A percentile compares a stretch with the other conserved stretches of the same genome.
These are phyloP conservation scores for Aureobasidium sp. DNA, from an alignment of 2,329 filamentous ascomycete species.

Conservation along the genomic window DNA sequence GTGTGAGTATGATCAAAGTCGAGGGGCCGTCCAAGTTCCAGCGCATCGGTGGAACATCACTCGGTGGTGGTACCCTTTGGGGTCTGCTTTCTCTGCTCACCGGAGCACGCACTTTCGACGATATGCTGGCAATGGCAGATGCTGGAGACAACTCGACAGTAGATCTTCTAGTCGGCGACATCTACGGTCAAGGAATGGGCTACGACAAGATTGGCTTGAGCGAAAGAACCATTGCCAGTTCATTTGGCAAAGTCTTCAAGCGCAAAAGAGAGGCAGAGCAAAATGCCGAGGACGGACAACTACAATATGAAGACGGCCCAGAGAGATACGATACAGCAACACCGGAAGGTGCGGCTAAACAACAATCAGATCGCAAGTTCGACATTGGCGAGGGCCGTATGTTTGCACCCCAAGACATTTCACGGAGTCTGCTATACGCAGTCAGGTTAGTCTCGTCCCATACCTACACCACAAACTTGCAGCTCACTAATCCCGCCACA, in stretches of 20 bases:
- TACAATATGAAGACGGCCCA: conserved; percentile 43
- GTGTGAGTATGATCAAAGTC: conserved; percentile 95
- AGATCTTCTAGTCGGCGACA: conserved; percentile 95
- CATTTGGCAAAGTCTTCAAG: conserved; percentile 93
- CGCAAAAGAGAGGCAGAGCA: conserved; percentile 80
- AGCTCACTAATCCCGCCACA: conserved; percentile 22
- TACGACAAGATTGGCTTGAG: conserved; percentile 96
- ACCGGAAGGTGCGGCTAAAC: conserved; percentile 19
- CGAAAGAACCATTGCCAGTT: conserved; percentile 89
- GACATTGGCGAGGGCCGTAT: conserved; percentile 38
- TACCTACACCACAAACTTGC: background rate
- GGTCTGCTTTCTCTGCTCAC: conserved; percentile 86
- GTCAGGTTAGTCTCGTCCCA: conserved; percentile 48
- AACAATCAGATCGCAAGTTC: conserved; percentile 28
- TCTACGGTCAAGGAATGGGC: conserved; percentile 93
- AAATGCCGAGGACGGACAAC: conserved; percentile 66
- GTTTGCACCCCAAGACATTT: conserved; percentile 80
- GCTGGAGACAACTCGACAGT: conserved; percentile 86
- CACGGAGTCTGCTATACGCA: conserved; percentile 83
- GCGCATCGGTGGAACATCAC: conserved; percentile 87
- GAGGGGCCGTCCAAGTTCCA: conserved; percentile 79
- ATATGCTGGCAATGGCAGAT: conserved; percentile 90
- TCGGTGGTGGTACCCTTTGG: conserved; percentile 97
- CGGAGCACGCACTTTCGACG: conserved; percentile 90
- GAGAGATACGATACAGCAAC: conserved; percentile 17